A percentile compares a stretch with the other conserved stretches of the same genome.
These are phyloP conservation scores for Gossypioides kirkii DNA, from an alignment of 345 rosid species.

Conservation along the genomic window DNA sequence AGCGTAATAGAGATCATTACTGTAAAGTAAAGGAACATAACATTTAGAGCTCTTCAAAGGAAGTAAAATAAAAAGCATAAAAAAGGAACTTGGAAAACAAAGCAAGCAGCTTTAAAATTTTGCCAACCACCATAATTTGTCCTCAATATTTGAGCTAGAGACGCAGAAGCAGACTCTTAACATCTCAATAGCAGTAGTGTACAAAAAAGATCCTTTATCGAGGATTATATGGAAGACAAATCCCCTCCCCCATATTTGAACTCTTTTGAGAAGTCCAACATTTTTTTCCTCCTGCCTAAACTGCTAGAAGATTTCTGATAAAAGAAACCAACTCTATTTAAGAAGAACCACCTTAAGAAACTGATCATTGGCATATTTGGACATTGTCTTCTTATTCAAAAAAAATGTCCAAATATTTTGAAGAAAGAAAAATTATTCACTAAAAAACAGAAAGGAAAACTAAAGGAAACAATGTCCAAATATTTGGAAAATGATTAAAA, in stretches of 20 bases:
- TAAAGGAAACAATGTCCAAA: no score
- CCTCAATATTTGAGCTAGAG: background rate
- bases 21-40: background rate
- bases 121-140: background rate
- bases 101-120: background rate
- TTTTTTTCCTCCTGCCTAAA: background rate
- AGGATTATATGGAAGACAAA: background rate
- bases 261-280: background rate
- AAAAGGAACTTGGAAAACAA: background rate
- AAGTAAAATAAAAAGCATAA: background rate
- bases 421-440: no score
- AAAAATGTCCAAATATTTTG: no score
- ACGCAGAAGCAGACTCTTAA: background rate
- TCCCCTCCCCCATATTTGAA: background rate
- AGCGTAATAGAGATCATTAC: background rate
- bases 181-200: background rate
- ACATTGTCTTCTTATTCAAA: no score
- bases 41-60: background rate
- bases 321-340: background rate
- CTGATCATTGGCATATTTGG: no score
- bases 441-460: no score
- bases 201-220: background rate
- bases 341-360: no score
- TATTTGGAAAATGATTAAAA: no score
- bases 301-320: background rate